Percentiles rank a stretch among this genome's conserved stretches.
Evolutionary conservation across 164 flowering plant genomes (phyloP).

Genomic region (Malania oleifera): DNA sequence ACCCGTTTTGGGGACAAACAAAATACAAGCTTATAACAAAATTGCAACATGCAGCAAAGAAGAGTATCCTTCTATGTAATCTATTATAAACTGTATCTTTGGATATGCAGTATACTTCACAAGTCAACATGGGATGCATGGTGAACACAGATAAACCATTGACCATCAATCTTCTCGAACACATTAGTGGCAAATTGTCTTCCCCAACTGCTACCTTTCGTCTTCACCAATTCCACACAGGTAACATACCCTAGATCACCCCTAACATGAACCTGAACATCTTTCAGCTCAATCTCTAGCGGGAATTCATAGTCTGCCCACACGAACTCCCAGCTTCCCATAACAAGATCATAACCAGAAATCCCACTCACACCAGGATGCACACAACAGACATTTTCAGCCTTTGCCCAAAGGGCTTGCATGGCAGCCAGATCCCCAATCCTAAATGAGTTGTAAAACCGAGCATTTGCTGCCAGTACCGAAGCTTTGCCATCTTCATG

Average conservation of each 20-base stretch:
- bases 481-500: constrained; percentile 72
- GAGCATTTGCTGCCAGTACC: constrained; percentile 67
- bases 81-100: no score
- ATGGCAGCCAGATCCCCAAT: constrained; percentile 61
- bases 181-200: constrained; percentile 85
- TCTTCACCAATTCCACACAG: constrained; percentile 75
- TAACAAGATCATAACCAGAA: constrained; percentile 69
- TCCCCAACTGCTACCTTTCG: constrained; percentile 94
- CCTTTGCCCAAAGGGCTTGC: constrained; percentile 74
- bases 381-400: constrained; percentile 60
- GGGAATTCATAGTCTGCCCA: constrained; percentile 86
- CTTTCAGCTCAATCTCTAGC: constrained; percentile 63
- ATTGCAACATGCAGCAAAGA: no score
- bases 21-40: no score
- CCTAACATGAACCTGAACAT: constrained; percentile 63
- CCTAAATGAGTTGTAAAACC: constrained; percentile 74
- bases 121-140: constrained; percentile 72
- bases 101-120: constrained; percentile 31
- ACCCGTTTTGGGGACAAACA: no score
- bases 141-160: constrained; percentile 81
- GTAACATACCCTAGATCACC: constrained; percentile 83
- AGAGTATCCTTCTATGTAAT: no score
- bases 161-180: constrained; percentile 73
- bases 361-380: constrained; percentile 74
- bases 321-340: constrained; percentile 91